Evolutionary conservation across 2,329 filamentous ascomycete genomes (phyloP).

Genomic region (Colletotrichum karsti): DNA sequence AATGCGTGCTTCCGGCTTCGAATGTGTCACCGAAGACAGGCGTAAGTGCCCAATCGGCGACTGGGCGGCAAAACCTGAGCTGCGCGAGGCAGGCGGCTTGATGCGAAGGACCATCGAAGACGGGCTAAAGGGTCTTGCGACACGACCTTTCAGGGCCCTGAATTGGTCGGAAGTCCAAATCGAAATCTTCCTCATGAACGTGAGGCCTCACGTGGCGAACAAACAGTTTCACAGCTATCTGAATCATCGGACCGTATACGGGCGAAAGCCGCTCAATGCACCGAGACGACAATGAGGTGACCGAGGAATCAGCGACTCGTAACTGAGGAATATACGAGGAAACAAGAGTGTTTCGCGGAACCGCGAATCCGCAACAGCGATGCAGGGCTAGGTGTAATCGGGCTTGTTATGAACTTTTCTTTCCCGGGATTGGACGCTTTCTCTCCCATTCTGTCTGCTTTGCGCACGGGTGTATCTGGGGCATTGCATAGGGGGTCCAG

Average conservation of each 20-base stretch:
- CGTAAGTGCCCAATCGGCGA: conserved; percentile 58
- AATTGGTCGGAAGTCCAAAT: conserved; percentile 50
- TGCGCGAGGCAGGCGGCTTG: conserved; percentile 49
- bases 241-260: conserved; percentile 48
- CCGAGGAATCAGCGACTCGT: too few species aligned
- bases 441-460: conserved; percentile 12
- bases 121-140: conserved; percentile 48
- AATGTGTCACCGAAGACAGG: conserved; percentile 46
- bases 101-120: conserved; percentile 51
- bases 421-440: conserved; percentile 8
- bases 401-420: not conserved
- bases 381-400: not conserved
- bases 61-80: conserved; percentile 53
- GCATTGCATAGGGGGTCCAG: conserved; percentile 15
- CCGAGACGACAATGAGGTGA: not conserved
- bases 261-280: conserved; percentile 42
- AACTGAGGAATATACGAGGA: not conserved
- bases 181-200: conserved; percentile 52
- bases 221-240: conserved; percentile 48
- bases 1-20: conserved; percentile 51
- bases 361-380: not conserved
- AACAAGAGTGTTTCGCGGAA: not conserved
- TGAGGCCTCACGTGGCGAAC: conserved; percentile 47
- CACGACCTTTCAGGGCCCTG: conserved; percentile 47
- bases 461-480: conserved; percentile 4